Base-by-base conservation (phyloP, 208 protist species). In the Leishmania aethiopica region DNA sequence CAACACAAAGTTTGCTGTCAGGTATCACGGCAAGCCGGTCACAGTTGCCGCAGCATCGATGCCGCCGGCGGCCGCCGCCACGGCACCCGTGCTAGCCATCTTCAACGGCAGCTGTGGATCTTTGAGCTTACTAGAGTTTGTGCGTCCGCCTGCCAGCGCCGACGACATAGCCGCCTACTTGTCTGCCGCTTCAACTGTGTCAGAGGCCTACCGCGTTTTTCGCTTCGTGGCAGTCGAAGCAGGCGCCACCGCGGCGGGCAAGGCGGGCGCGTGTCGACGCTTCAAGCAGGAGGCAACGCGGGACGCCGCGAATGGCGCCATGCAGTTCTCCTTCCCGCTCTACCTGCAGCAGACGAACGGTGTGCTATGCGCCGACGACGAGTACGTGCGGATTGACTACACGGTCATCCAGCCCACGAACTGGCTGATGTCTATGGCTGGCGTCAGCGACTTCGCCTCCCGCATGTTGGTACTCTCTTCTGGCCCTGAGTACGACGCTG, bases 341-440 rank as follows among this genome's bases (percentile, higher is more conserved):
- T 75, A 78, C 67, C 81, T 93, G 11, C 84, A 78, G 42, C 66
- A 88, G 67, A 35, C 83, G 6, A 78, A 75, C 17, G 92, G 92
- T 67, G 83, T 95, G 53, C 66, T 95, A 37, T 95, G 92, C 77
- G 77, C 84, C 10, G 82, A 82, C 17, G 66, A 47, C 5, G 72
- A 78, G 60, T 95, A 95, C 83, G 77, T 93, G 66, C 86, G 89
- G 37, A 78, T 95, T 25, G 90, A 95, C 82, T 95, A 95, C 81
- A 59, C 73, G 40, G 80, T 93, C 32, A 60, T 90, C 45, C 85
- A 87, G 49, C 78, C 90, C 35, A 72, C 37, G 22, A 66, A 74
- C 40, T 90, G 89, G 85, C 85, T 95, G 35, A 49, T 73, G 32
- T 82, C 83, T 0, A 69, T 93, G 45, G 89, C 86, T 47, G 85